Percentiles rank a stretch among this genome's conserved stretches.
Evolutionary conservation across 768 basidiomycete genomes (phyloP).

Genomic region (Tulasnella sp.): DNA sequence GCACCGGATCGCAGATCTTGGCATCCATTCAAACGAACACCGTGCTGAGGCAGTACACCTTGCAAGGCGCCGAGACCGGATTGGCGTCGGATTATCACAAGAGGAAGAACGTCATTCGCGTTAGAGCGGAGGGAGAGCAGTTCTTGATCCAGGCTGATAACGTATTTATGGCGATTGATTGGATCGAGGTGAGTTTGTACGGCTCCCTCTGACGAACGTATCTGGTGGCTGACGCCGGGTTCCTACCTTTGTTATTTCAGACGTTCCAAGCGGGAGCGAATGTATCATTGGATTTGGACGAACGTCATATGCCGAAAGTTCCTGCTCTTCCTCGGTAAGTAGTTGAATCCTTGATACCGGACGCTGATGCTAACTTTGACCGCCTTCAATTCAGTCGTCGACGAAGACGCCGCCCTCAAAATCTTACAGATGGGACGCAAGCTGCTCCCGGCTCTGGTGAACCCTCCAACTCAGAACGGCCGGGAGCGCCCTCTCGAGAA

Average conservation of each 20-base stretch:
- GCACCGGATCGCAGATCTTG: constrained; percentile 17
- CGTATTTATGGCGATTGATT: constrained; percentile 75
- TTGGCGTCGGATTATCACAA: constrained; percentile 91
- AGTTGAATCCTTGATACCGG: neutral
- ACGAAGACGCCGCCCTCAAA: neutral
- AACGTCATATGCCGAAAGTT: constrained; percentile 82
- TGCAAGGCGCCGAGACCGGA: constrained; percentile 89
- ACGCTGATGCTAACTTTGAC: neutral
- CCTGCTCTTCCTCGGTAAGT: constrained; percentile 72
- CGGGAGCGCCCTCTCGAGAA: neutral
- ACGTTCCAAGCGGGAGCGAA: constrained; percentile 87
- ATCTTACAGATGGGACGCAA: neutral
- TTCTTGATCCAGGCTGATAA: constrained; percentile 85
- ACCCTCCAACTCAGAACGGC: neutral
- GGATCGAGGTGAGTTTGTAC: constrained; percentile 84
- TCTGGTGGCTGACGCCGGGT: constrained; percentile 2
- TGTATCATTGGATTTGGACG: constrained; percentile 84
- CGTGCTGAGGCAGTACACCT: constrained; percentile 61
- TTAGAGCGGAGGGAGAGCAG: constrained; percentile 90
- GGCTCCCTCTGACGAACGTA: neutral
- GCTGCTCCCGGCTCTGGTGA: neutral
- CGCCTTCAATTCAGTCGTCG: neutral
- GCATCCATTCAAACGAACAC: constrained; percentile 23
- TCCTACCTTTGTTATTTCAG: constrained; percentile 31
- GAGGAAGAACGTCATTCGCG: constrained; percentile 84